These are phyloP conservation scores for Penicillium chermesinum DNA, from an alignment of 495 filamentous ascomycete genomes.

Conservation along the genomic window DNA sequence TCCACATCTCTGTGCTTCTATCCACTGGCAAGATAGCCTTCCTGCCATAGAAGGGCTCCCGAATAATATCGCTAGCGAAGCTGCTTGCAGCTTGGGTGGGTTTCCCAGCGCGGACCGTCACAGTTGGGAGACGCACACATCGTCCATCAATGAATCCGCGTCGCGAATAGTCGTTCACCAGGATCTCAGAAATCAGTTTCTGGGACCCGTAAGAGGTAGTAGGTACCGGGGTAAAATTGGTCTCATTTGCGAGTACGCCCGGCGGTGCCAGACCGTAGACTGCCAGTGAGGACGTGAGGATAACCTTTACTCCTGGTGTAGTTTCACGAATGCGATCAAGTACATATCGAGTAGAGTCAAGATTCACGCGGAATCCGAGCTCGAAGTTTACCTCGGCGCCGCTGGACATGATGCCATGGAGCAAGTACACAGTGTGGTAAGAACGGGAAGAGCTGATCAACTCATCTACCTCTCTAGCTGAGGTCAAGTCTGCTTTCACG, in stretches of 20 bases:
- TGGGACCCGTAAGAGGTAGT: conserved; percentile 70
- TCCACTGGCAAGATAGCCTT: conserved; percentile 59
- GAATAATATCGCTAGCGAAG: conserved; percentile 70
- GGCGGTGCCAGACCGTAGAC: conserved; percentile 53
- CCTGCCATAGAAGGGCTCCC: conserved; percentile 58
- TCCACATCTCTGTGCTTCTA: conserved; percentile 54
- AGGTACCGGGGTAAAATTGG: conserved; percentile 58
- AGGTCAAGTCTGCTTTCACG: conserved; percentile 60
- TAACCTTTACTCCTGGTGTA: conserved; percentile 57
- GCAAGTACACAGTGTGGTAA: conserved; percentile 63
- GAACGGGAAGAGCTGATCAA: conserved; percentile 37
- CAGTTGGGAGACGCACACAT: conserved; percentile 66
- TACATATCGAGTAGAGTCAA: conserved; percentile 62
- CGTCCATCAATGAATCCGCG: conserved; percentile 64
- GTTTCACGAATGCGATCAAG: conserved; percentile 55
- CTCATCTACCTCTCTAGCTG: conserved; percentile 51
- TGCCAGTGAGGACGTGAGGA: conserved; percentile 55
- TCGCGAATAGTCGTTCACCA: conserved; percentile 73
- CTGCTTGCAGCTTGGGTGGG: conserved; percentile 71
- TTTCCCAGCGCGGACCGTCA: conserved; percentile 67
- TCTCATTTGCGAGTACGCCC: conserved; percentile 48
- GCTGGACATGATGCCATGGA: conserved; percentile 85
- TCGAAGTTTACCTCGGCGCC: conserved; percentile 72
- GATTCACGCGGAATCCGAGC: conserved; percentile 66
- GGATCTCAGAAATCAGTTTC: conserved; percentile 69